Percentiles rank a stretch among this genome's conserved stretches.
These are phyloP conservation scores for Collybia nuda DNA, from an alignment of 768 basidiomycete species.

Conservation along the genomic window DNA sequence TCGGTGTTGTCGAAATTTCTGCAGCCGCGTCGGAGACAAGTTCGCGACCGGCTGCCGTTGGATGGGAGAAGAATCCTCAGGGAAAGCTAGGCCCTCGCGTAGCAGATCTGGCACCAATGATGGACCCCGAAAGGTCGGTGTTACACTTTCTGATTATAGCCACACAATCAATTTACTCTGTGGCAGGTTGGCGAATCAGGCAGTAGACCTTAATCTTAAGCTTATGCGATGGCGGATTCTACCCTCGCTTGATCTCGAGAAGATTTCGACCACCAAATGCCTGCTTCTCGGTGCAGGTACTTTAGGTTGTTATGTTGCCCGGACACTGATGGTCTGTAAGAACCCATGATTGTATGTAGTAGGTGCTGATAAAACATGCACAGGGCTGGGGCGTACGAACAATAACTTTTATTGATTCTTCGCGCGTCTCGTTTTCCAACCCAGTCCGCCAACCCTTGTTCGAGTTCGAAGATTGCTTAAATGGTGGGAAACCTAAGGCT, in stretches of 20 bases:
- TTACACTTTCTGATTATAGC: not conserved
- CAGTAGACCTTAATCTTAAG: conserved; percentile 96
- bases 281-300: conserved; percentile 94
- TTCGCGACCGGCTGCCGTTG: conserved; percentile 65
- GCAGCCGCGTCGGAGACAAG: conserved; percentile 11
- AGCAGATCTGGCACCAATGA: conserved; percentile 92
- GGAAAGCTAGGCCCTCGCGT: conserved; percentile 86
- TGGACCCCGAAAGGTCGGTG: conserved; percentile 81
- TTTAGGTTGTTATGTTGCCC: conserved; percentile 92
- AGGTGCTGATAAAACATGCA: not conserved
- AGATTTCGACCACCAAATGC: conserved; percentile 76
- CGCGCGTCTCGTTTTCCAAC: conserved; percentile 92
- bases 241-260: conserved; percentile 86
- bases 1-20: conserved; percentile 49
- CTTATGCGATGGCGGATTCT: conserved; percentile 98
- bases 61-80: conserved; percentile 92
- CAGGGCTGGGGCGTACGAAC: conserved; percentile 96
- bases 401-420: conserved; percentile 92
- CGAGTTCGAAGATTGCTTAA: conserved; percentile 89
- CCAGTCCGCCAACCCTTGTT: conserved; percentile 97
- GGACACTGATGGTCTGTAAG: conserved; percentile 78
- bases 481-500: conserved; percentile 94
- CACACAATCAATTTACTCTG: too few species aligned
- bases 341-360: not conserved
- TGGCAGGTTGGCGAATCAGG: conserved; percentile 85